A percentile compares a stretch with the other conserved stretches of the same genome.
phyloP scores from a whole-genome alignment of 1,284 basidiomycete genomes.

The Malassezia sympodialis region DNA sequence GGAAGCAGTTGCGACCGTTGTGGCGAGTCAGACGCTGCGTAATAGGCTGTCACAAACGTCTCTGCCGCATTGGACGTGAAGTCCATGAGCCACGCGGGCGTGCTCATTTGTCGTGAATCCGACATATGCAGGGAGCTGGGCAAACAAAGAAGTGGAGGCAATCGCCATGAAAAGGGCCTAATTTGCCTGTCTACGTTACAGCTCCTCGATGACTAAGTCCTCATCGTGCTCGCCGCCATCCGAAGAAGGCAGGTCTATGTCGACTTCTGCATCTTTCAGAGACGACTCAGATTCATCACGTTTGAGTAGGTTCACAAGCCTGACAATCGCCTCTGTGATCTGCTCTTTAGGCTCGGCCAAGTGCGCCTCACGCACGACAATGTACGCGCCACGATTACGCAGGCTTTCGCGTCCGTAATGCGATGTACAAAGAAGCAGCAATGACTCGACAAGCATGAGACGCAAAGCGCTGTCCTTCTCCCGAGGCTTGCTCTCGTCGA shows the following conservation, averaged over 20 bases:
- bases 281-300: conserved; percentile 39
- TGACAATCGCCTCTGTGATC: conserved; percentile 42
- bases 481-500: conserved; percentile 70
- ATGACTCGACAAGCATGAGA: conserved; percentile 73
- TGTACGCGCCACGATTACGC: conserved; percentile 72
- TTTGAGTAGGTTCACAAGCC: conserved; percentile 45
- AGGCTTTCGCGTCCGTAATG: conserved; percentile 74
- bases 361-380: conserved; percentile 71
- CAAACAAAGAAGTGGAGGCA: not conserved
- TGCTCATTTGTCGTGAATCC: not conserved
- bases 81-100: conserved; percentile 23
- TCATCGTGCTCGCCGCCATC: conserved; percentile 19
- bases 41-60: conserved; percentile 44
- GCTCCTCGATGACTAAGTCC: conserved; percentile 39
- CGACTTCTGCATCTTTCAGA: conserved; percentile 25
- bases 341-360: conserved; percentile 64
- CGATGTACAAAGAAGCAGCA: conserved; percentile 78
- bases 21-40: conserved; percentile 43
- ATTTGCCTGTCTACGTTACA: conserved; percentile 17
- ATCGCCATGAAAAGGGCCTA: not conserved
- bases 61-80: conserved; percentile 42
- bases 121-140: not conserved
- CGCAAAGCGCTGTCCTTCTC: conserved; percentile 72
- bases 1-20: conserved; percentile 35
- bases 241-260: not conserved